Conservation (phyloP, 2,329 filamentous ascomycete genomes). For the Trichoderma brevicompactum region DNA sequence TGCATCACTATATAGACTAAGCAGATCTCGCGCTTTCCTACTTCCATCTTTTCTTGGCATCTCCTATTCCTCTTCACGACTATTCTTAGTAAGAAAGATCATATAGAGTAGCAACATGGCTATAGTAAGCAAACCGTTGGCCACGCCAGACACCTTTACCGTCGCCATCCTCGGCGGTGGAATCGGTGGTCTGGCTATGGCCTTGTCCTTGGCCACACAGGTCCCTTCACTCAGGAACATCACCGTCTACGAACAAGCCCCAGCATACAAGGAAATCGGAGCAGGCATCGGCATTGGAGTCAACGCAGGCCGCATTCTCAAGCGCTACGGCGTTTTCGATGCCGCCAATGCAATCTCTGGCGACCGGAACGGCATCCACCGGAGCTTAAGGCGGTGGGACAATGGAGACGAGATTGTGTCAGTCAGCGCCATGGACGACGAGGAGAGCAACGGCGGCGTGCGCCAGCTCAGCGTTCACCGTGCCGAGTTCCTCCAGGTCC, state of each 20-base stretch:
- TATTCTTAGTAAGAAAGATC: neutral
- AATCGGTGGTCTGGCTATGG: slow-evolving; percentile 19
- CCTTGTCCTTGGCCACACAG: neutral
- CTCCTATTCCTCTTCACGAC: neutral
- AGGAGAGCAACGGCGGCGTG: slow-evolving; percentile 7
- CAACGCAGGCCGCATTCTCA: slow-evolving; percentile 23
- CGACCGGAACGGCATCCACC: slow-evolving; percentile 25
- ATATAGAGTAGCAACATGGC: slow-evolving; percentile 6
- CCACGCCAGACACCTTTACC: slow-evolving; percentile 17
- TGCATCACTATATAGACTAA: slow-evolving; percentile 20
- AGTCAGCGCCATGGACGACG: slow-evolving; percentile 23
- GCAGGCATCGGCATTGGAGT: slow-evolving; percentile 23
- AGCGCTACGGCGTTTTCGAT: slow-evolving; percentile 21
- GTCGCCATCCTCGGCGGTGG: slow-evolving; percentile 23
- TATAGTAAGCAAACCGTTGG: neutral
- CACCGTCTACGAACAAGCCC: slow-evolving; percentile 22
- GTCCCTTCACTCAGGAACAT: slow-evolving; percentile 7
- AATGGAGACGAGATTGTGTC: slow-evolving; percentile 21
- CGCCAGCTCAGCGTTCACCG: slow-evolving; percentile 24
- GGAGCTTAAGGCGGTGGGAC: slow-evolving; percentile 19
- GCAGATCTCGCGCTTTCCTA: slow-evolving; percentile 11
- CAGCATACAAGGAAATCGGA: slow-evolving; percentile 20
- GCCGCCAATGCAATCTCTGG: slow-evolving; percentile 23
- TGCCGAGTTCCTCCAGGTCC: slow-evolving; percentile 11
- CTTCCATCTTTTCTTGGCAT: slow-evolving; percentile 5